phyloP scores from a whole-genome alignment of 345 rosid species.

The Crucihimalaya himalaica region DNA sequence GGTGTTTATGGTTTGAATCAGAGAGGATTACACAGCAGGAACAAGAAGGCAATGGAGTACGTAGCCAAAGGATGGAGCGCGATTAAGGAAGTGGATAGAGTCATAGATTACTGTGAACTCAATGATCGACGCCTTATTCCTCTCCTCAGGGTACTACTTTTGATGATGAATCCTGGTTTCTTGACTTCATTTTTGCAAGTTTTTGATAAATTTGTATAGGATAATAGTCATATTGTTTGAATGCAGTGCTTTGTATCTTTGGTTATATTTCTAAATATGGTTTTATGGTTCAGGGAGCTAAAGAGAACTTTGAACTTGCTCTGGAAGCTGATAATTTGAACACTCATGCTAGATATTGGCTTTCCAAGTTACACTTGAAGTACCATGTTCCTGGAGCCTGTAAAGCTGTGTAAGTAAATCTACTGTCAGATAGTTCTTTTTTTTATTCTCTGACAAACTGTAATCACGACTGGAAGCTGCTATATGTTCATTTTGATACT shows the following conservation, averaged over 20 bases:
- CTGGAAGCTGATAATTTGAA: slow-evolving; percentile 73
- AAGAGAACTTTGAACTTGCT: slow-evolving; percentile 91
- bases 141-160: slow-evolving; percentile 63
- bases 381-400: slow-evolving; percentile 85
- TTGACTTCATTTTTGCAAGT: no score
- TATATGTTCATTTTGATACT: no score
- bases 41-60: slow-evolving; percentile 86
- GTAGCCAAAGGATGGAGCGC: slow-evolving; percentile 89
- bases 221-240: not conserved
- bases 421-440: not conserved
- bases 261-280: not conserved
- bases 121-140: slow-evolving; percentile 88
- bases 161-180: no score
- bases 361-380: slow-evolving; percentile 79
- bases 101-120: slow-evolving; percentile 80
- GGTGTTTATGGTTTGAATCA: slow-evolving; percentile 35
- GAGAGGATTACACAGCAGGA: slow-evolving; percentile 79
- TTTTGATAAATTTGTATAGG: not conserved
- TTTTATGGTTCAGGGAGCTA: slow-evolving; percentile 57
- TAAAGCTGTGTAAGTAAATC: slow-evolving; percentile 71
- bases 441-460: not conserved
- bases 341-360: slow-evolving; percentile 87
- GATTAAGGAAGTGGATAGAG: slow-evolving; percentile 86
- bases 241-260: not conserved
- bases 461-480: not conserved